Conservation (phyloP, 768 basidiomycete genomes). For the Calvatia gigantea region DNA sequence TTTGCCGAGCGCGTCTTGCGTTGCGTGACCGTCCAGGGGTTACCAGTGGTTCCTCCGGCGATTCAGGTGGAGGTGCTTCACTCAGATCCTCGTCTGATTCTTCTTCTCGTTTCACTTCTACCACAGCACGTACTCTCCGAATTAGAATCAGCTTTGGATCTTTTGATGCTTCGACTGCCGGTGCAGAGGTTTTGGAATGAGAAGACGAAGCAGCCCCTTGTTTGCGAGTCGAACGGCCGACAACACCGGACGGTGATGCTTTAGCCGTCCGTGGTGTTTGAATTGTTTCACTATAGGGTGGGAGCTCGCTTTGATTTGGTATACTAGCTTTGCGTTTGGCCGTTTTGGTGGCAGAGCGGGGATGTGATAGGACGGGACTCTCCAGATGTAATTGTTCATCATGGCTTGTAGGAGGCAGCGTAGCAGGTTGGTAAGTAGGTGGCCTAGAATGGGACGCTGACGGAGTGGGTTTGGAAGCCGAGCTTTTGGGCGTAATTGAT, state of each 20-base stretch:
- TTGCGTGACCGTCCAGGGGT: constrained; percentile 5
- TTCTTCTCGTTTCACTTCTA: constrained; percentile 65
- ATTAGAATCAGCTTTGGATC: constrained; percentile 36
- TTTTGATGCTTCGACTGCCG: constrained; percentile 1
- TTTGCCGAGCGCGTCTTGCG: constrained; percentile 10
- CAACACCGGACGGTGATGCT: constrained; percentile 27
- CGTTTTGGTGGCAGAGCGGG: constrained; percentile 10
- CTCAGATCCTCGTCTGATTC: constrained; percentile 30
- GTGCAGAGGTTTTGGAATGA: not conserved
- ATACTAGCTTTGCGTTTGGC: constrained; percentile 1
- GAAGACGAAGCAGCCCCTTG: not conserved
- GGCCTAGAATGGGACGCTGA: not conserved
- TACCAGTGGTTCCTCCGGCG: constrained; percentile 12
- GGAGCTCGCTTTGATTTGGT: constrained; percentile 10
- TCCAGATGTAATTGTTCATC: not conserved
- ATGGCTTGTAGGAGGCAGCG: not conserved
- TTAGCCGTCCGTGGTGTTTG: constrained; percentile 19
- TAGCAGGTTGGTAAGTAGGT: constrained; percentile 14
- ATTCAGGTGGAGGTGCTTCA: constrained; percentile 5
- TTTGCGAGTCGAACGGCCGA: constrained; percentile 17
- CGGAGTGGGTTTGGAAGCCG: not conserved
- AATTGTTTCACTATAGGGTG: constrained; percentile 5
- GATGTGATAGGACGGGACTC: not conserved
- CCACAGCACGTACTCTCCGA: constrained; percentile 63
- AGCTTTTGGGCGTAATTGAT: not conserved